Conservation (phyloP, 306 rosid genomes). For the Prunus mume region DNA sequence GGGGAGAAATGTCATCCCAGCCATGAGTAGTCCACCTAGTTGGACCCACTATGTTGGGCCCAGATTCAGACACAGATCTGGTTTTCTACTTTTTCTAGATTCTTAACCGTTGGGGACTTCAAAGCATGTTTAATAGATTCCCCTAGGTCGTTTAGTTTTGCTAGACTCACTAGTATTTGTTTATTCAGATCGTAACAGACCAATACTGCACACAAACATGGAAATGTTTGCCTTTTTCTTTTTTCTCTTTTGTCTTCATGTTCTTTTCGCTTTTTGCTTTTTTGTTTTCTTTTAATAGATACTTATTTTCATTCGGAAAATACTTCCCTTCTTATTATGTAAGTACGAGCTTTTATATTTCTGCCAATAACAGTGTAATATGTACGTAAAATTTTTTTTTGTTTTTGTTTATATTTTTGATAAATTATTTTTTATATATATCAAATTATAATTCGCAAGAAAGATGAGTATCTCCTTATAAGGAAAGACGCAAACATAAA, state of each 20-base stretch:
- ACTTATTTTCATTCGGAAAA: neutral
- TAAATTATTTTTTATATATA: too few relatives aligned
- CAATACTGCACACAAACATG: neutral
- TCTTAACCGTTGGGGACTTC: constrained; percentile 27
- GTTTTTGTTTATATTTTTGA: too few relatives aligned
- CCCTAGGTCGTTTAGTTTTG: neutral
- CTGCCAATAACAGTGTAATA: fast-evolving
- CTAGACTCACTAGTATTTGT: neutral
- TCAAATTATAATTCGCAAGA: fast-evolving
- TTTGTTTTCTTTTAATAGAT: neutral
- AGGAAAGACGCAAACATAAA: fast-evolving
- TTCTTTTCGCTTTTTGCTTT: too few relatives aligned
- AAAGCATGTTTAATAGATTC: constrained; percentile 14
- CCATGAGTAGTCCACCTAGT: neutral
- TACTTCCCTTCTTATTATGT: too few relatives aligned
- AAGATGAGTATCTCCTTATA: fast-evolving
- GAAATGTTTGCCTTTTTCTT: neutral
- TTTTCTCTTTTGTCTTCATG: neutral
- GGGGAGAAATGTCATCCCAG: too few relatives aligned
- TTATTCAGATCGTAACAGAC: neutral
- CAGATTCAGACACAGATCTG: constrained; percentile 14
- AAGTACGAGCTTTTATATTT: too few relatives aligned
- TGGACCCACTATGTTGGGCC: neutral
- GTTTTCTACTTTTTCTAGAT: neutral
- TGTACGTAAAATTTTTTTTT: too few relatives aligned